Conservation (phyloP, 805 yeast genomes). For the Saccharomycopsis fibuligera region DNA sequence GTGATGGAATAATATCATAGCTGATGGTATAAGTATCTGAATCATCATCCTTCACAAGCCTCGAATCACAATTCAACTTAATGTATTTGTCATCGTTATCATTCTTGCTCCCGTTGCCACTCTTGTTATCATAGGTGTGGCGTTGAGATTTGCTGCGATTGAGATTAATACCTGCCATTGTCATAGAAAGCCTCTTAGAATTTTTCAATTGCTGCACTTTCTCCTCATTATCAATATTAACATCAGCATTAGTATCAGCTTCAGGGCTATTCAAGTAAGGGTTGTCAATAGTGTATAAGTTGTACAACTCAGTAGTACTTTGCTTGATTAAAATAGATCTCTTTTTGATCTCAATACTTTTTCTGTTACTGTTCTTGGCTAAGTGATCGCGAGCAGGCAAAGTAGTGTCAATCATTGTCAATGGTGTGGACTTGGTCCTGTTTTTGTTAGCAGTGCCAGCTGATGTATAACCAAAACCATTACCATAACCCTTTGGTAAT, state of each 20-base stretch:
- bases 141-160: too few relatives aligned
- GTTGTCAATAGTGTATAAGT: constrained; percentile 16
- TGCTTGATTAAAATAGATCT: constrained; percentile 13
- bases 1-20: constrained; percentile 9
- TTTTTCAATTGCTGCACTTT: not conserved
- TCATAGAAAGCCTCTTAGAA: constrained; percentile 2
- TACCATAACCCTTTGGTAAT: not conserved
- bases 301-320: constrained; percentile 6
- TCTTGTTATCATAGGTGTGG: too few relatives aligned
- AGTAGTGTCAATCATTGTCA: not conserved
- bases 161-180: constrained; percentile 2
- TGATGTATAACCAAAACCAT: too few relatives aligned
- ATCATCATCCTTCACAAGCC: constrained; percentile 3
- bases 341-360: constrained; percentile 11
- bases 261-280: not conserved
- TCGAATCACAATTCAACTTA: not conserved
- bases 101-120: not conserved
- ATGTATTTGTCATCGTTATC: not conserved
- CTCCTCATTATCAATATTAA: not conserved
- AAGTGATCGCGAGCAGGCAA: not conserved
- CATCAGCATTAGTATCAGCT: too few relatives aligned
- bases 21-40: constrained; percentile 7
- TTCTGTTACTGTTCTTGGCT: not conserved
- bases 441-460: not conserved
- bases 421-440: not conserved